Percentiles rank a stretch among this genome's conserved stretches.
phyloP scores from a whole-genome alignment of 495 filamentous ascomycete genomes.

The Lepraria neglecta region DNA sequence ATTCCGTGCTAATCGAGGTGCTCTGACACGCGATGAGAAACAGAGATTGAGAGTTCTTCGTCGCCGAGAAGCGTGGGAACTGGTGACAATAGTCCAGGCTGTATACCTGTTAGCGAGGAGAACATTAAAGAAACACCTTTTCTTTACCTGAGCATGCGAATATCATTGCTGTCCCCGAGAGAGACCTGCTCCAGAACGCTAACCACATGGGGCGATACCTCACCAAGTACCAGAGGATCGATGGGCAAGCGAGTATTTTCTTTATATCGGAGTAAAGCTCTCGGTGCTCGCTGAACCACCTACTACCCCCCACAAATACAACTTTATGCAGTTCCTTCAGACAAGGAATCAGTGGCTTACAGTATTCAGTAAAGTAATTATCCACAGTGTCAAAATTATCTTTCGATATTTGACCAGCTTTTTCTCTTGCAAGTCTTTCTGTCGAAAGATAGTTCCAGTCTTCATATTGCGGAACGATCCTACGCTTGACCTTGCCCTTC shows the following conservation, averaged over 20 bases:
- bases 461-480: not conserved
- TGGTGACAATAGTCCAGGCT: constrained; percentile 1
- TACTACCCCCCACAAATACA: constrained; percentile 1
- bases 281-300: constrained; percentile 2
- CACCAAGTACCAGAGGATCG: constrained; percentile 3
- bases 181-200: constrained; percentile 5
- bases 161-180: constrained; percentile 1
- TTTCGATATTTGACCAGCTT: constrained; percentile 8
- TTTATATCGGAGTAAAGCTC: constrained; percentile 14
- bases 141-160: constrained; percentile 9
- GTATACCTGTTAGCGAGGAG: not conserved
- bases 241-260: constrained; percentile 12
- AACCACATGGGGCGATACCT: constrained; percentile 3
- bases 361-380: constrained; percentile 11
- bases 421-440: not conserved
- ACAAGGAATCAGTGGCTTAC: constrained; percentile 17
- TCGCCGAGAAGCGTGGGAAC: not conserved
- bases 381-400: constrained; percentile 12
- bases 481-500: not conserved
- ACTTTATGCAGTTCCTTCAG: constrained; percentile 18
- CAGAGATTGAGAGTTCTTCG: not conserved
- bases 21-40: constrained; percentile 5
- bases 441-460: constrained; percentile 9
- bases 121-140: not conserved
- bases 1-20: not conserved